Evolutionary conservation across 345 rosid species (phyloP).

Genomic region (Citrus australasica): DNA sequence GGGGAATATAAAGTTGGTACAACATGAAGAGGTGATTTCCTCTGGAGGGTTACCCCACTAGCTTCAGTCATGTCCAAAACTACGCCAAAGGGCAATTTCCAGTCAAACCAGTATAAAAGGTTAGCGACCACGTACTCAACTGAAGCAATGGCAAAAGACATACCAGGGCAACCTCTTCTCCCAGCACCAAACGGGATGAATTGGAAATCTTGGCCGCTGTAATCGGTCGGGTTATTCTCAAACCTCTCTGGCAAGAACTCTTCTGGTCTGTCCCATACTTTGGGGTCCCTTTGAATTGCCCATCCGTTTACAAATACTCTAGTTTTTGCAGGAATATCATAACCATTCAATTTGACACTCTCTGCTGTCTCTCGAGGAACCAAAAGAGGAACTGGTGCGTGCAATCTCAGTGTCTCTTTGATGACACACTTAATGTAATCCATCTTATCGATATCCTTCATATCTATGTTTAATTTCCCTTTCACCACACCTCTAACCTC

Average conservation of each 20-base stretch:
- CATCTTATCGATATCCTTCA: slow-evolving; percentile 5
- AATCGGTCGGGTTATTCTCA: background rate
- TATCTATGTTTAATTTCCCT: background rate
- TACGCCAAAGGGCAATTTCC: slow-evolving; percentile 18
- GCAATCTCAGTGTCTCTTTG: slow-evolving; percentile 14
- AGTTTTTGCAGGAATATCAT: slow-evolving; percentile 6
- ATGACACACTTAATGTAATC: slow-evolving; percentile 7
- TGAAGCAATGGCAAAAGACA: slow-evolving; percentile 6
- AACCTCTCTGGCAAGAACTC: slow-evolving; percentile 19
- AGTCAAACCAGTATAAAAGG: slow-evolving; percentile 25
- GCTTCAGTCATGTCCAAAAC: slow-evolving; percentile 21
- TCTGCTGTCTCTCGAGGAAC: background rate
- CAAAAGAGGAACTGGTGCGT: background rate
- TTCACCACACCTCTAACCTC: slow-evolving; percentile 11
- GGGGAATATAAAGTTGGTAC: too few relatives aligned
- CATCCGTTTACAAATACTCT: background rate
- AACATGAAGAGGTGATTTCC: too few relatives aligned
- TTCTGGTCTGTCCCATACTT: slow-evolving; percentile 12
- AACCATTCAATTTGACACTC: slow-evolving; percentile 1
- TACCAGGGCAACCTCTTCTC: slow-evolving; percentile 2
- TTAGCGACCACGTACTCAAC: slow-evolving; percentile 15
- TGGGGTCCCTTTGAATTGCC: slow-evolving; percentile 24
- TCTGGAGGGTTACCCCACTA: background rate
- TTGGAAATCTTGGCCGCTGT: background rate
- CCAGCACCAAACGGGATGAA: slow-evolving; percentile 17